Conservation (phyloP, 176 grass and related monocot species). For the Zoysia japonica region DNA sequence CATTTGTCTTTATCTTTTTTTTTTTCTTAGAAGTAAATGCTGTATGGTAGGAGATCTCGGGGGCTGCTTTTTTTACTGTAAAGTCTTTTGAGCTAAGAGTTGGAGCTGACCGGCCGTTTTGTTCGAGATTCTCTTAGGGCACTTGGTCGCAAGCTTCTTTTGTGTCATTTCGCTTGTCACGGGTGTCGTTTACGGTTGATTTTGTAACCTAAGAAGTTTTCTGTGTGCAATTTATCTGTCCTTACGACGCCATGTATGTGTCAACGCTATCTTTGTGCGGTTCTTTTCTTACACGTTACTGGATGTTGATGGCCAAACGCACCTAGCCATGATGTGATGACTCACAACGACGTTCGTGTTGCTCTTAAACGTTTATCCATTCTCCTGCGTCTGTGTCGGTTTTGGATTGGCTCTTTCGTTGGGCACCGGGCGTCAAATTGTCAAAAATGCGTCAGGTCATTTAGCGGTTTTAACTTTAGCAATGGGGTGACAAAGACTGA, state of each 20-base stretch:
- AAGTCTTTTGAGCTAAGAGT: too few species aligned
- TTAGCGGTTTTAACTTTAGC: not conserved
- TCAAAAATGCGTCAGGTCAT: not conserved
- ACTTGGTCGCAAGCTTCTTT: too few species aligned
- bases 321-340: not conserved
- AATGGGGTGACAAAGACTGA: not conserved
- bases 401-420: constrained; percentile 2
- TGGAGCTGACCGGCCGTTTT: too few species aligned
- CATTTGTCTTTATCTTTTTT: not conserved
- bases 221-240: not conserved
- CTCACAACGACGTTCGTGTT: not conserved
- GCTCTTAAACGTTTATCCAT: not conserved
- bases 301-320: not conserved
- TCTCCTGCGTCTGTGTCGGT: not conserved
- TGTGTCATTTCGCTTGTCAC: too few species aligned
- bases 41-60: not conserved
- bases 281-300: not conserved
- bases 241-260: not conserved
- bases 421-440: not conserved
- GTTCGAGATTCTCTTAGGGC: too few species aligned
- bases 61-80: too few species aligned
- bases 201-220: too few species aligned
- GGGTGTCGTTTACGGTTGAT: too few species aligned
- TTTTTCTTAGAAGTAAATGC: not conserved
- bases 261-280: not conserved